Conservation (phyloP, 108 stramenopile species). For the Nitzschia putrida region DNA sequence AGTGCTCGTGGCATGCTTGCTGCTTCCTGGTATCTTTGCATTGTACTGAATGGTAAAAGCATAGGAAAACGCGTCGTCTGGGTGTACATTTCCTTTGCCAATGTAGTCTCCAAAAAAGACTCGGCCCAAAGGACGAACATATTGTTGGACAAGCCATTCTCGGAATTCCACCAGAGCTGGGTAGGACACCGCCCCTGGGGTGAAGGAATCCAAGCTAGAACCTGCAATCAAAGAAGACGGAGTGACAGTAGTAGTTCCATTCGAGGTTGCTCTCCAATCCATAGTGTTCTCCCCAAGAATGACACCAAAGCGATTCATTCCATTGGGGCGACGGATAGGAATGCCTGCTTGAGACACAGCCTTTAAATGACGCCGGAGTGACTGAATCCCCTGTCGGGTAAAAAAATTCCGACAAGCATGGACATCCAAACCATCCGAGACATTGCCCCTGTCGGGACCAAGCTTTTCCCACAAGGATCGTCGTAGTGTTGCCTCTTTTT, state of each 20-base stretch:
- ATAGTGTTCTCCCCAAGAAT: constrained; percentile 36
- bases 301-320: constrained; percentile 67
- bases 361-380: constrained; percentile 23
- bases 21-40: too few relatives aligned
- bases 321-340: constrained; percentile 71
- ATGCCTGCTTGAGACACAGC: constrained; percentile 38
- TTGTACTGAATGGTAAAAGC: constrained; percentile 63
- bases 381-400: constrained; percentile 6
- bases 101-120: constrained; percentile 43
- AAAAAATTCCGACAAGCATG: constrained; percentile 14
- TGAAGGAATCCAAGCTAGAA: neutral
- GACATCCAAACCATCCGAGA: neutral
- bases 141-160: constrained; percentile 33
- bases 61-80: constrained; percentile 50
- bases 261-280: too few relatives aligned
- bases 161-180: constrained; percentile 21
- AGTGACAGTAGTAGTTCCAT: too few relatives aligned
- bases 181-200: constrained; percentile 47
- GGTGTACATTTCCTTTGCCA: constrained; percentile 34
- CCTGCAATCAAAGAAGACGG: too few relatives aligned
- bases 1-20: too few relatives aligned
- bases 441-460: neutral
- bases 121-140: constrained; percentile 51
- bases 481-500: constrained; percentile 33
- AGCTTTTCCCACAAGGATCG: constrained; percentile 3